Conservation (phyloP, 2,329 filamentous ascomycete species). For the Cladosporium sp. region DNA sequence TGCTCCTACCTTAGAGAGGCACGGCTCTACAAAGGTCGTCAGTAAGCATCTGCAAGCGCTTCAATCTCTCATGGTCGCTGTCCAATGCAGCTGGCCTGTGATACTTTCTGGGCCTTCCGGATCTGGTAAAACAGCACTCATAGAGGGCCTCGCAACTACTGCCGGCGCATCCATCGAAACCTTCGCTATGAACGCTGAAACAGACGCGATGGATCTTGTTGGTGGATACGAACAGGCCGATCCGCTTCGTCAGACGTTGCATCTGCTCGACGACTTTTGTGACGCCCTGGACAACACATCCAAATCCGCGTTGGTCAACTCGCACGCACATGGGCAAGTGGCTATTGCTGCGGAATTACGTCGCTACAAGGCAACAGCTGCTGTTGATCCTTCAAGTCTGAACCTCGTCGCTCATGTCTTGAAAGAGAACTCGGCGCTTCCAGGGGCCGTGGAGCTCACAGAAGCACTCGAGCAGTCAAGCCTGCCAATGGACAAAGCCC, state of each 20-base stretch:
- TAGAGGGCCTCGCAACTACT: constrained; percentile 73
- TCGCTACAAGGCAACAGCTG: constrained; percentile 5
- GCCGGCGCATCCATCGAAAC: constrained; percentile 71
- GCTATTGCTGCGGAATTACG: constrained; percentile 10
- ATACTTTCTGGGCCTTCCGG: constrained; percentile 83
- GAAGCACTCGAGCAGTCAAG: constrained; percentile 9
- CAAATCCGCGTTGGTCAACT: constrained; percentile 3
- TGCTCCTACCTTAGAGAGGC: neutral
- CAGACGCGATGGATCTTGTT: constrained; percentile 94
- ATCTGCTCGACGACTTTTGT: constrained; percentile 17
- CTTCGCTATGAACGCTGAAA: constrained; percentile 87
- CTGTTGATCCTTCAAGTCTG: constrained; percentile 4
- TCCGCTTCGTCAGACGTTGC: constrained; percentile 49
- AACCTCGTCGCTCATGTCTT: constrained; percentile 10
- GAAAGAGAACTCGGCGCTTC: neutral
- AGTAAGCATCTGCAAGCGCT: constrained; percentile 60
- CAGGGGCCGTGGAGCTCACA: constrained; percentile 11
- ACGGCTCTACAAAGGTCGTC: constrained; percentile 18
- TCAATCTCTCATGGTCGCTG: constrained; percentile 80
- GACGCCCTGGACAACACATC: constrained; percentile 7
- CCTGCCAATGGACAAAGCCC: constrained; percentile 58
- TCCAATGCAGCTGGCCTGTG: constrained; percentile 80
- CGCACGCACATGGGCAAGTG: neutral
- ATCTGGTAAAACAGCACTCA: constrained; percentile 74
- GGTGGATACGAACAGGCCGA: constrained; percentile 96